Base-by-base conservation (phyloP, 2,329 filamentous ascomycete genomes). In the Shiraia bambusicola region DNA sequence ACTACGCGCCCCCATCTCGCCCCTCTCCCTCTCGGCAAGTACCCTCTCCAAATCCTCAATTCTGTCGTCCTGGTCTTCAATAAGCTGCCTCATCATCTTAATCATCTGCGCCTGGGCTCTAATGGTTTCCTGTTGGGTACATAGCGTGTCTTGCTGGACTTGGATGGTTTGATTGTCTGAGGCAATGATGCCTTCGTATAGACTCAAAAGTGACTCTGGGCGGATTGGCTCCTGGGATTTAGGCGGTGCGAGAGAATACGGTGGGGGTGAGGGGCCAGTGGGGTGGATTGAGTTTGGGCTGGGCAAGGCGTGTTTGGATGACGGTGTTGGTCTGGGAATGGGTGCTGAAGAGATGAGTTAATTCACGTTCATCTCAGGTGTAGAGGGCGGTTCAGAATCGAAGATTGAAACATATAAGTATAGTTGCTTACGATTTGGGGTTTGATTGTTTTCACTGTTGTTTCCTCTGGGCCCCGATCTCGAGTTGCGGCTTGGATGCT, bases 141-240 rank as follows among this genome's bases (percentile, higher is more conserved):
- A 13, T n/a, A 50, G 32, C 14, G 47, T 50, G 10, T 27, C 36
- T 30, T 50, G 47, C 14, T 47, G 47, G 10, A 43, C 36, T 22
- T 30, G 28, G 16, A 50, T 50, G 9, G 47, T 50, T 30, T 50
- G 39, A 6, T 39, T 29, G 15, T 50, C 47, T 3, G 40, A 29
- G 2, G 43, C 32, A 12, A 50, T 50, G 15, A 50, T 50, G 19
- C 40, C 36, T 25, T 47, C 43, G 26, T 50, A 50, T 10, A 47
- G 34, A n/a, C 24, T 17, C 24, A 31, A 40, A 16, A 32, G 37
- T 27, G 37, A 29, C 19, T 31, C 24, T 15, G 19, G 19, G 14
- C 14, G 16, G 13, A 8, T 12, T 3, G 16, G 11, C 11, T 17
- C 10, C 14, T 31, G 10, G 17, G 28, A 30, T 16, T 42, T 32